Evolutionary conservation across 2,329 filamentous ascomycete genomes (phyloP), one percentile per base, ranked within the genome.

Genomic region (Nigrospora osmanthi): DNA sequence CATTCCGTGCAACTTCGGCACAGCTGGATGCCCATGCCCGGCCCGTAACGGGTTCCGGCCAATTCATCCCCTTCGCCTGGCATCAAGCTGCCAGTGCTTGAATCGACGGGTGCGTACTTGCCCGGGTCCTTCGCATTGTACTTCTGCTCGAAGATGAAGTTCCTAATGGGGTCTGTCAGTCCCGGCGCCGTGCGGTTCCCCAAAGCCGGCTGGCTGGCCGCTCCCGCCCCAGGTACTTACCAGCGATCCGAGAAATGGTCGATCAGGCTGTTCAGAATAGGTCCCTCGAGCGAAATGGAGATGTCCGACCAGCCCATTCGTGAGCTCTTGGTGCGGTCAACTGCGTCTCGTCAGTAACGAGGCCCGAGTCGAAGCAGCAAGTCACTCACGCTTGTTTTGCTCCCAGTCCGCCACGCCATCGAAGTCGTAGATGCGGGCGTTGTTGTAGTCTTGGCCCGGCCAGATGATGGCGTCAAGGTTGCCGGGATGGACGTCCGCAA

Each of bases 291-390:
- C 54, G 81, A 89, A 45, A 96, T 71, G 11, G 85, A 83, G 47
- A 95, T 78, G 63, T 95, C 90, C 13, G 86, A 88, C 90, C 90
- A 95, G 16, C 89, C 89, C 89, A 95, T 95, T 48, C 90, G 79
- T 3, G 87, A 88, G 63, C 75, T 87, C 57, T 81, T 80, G 11
- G 81, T 83, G 41, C 90, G 79, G 56, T 94, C 85, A 16, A 96
- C 73, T 78, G 40, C 6, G 3, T 3, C n/a, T n/a, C 38, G 47
- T 55, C 35, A 54, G 47, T 13, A 9, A 40, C 32, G 10, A 42
- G 34, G 34, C n/a, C 35, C n/a, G 14, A 31, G 13, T 15, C 1
- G 4, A 12, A 14, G 38, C 11, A 43, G 14, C 14, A 33, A 43
- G 28, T 35, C 4, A 47, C 70, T 56, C 54, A 74, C 74, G 76